Conservation (phyloP, 257 asterid species). For the Nemophila menziesii region DNA sequence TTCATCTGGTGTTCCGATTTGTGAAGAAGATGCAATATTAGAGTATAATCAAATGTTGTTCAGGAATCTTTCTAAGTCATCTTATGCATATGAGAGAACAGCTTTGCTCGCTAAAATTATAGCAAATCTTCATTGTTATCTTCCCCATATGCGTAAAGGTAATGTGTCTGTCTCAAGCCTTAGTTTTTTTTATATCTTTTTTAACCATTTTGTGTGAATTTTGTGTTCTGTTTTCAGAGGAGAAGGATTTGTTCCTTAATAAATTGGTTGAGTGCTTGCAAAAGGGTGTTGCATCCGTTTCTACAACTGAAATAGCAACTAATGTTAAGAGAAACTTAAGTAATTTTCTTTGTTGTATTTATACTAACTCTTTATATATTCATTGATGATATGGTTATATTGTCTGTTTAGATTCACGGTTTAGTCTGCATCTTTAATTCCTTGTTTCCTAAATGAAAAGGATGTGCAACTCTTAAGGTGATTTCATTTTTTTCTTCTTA, state of each 20-base stretch:
- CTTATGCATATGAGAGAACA: conserved; percentile 84
- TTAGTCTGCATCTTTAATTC: conserved; percentile 81
- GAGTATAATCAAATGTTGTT: conserved; percentile 34
- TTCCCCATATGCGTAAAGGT: conserved; percentile 92
- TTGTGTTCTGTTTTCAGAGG: conserved; percentile 47
- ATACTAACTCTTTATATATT: conserved; percentile 3
- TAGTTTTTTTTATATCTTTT: conserved; percentile 2
- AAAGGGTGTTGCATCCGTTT: conserved; percentile 35
- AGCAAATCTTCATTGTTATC: conserved; percentile 95
- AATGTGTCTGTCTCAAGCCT: conserved; percentile 11
- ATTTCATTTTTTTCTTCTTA: too few relatives aligned
- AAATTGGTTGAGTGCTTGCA: conserved; percentile 60
- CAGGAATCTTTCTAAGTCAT: conserved; percentile 49
- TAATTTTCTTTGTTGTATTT: conserved; percentile 17
- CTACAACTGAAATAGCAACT: conserved; percentile 39
- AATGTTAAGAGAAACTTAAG: conserved; percentile 56
- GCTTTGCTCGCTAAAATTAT: conserved; percentile 84
- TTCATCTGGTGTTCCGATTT: conserved; percentile 69
- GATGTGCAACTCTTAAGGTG: conserved; percentile 92
- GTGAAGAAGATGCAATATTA: conserved; percentile 69
- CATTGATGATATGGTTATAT: conserved; percentile 18
- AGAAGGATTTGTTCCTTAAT: conserved; percentile 83
- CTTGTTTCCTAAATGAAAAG: conserved; percentile 71
- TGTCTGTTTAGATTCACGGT: conserved; percentile 56
- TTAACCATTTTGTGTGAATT: too few relatives aligned